phyloP scores from a whole-genome alignment of 129 eudicot species.

The Centella asiatica region DNA sequence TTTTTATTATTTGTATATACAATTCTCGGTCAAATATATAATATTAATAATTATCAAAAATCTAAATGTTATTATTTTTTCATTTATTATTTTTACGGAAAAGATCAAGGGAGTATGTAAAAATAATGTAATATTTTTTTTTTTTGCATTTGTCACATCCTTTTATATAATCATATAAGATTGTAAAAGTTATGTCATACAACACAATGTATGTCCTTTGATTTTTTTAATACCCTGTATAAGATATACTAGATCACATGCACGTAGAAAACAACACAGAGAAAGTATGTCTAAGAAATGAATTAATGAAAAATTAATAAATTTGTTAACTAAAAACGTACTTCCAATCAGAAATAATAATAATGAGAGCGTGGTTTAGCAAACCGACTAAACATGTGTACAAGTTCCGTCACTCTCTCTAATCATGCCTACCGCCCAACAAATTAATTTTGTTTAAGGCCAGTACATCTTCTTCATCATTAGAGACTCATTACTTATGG shows the following conservation, averaged over 20 bases:
- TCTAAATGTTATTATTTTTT: too few species aligned
- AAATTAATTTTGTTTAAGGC: not conserved
- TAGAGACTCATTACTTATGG: not conserved
- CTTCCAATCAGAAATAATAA: not conserved
- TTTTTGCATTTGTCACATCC: too few species aligned
- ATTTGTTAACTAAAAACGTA: not conserved
- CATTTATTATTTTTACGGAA: too few species aligned
- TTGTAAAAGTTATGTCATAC: too few species aligned
- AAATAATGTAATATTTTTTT: too few species aligned
- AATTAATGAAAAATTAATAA: not conserved
- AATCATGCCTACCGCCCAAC: not conserved
- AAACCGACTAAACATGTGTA: conserved; percentile 7
- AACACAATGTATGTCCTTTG: too few species aligned
- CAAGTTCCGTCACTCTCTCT: not conserved
- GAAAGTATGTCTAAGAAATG: not conserved
- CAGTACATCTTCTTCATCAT: not conserved
- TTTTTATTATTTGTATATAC: too few species aligned
- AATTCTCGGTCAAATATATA: too few species aligned
- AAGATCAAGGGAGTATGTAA: too few species aligned
- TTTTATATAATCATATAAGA: too few species aligned
- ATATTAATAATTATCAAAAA: too few species aligned
- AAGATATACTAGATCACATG: not conserved
- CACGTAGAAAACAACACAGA: not conserved
- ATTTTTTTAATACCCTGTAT: too few species aligned
- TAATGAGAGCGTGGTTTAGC: not conserved